A percentile compares a stretch with the other conserved stretches of the same genome.
These are phyloP conservation scores for Basipetospora chlamydospora DNA, from an alignment of 2,329 filamentous ascomycete genomes.

Conservation along the genomic window DNA sequence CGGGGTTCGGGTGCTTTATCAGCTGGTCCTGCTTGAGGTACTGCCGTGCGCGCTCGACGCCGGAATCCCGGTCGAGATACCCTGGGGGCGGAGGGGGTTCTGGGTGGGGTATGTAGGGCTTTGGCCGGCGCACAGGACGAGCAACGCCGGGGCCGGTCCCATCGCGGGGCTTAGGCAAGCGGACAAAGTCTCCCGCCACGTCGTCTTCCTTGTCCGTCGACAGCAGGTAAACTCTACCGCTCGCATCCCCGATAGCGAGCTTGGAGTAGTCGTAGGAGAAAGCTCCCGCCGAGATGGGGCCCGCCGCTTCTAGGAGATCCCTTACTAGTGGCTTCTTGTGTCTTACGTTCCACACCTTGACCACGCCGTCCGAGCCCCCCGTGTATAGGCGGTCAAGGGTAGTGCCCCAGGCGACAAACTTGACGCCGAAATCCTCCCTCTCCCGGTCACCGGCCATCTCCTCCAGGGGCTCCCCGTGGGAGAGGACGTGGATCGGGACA, in stretches of 20 bases:
- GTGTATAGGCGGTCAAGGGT: constrained; percentile 45
- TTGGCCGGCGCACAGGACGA: constrained; percentile 27
- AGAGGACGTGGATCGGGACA: constrained; percentile 37
- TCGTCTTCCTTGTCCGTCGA: constrained; percentile 31
- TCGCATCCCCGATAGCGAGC: constrained; percentile 45
- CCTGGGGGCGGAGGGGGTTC: constrained; percentile 24
- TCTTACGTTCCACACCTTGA: constrained; percentile 50
- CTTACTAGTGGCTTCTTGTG: constrained; percentile 29
- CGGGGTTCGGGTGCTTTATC: constrained; percentile 25
- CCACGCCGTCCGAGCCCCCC: constrained; percentile 45
- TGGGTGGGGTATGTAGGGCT: constrained; percentile 32
- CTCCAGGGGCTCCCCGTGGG: constrained; percentile 32
- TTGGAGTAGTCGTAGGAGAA: constrained; percentile 42
- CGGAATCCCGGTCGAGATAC: constrained; percentile 12
- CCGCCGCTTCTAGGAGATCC: constrained; percentile 37
- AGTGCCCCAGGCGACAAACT: constrained; percentile 47
- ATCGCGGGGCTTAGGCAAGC: constrained; percentile 17
- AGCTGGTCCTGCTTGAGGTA: constrained; percentile 28
- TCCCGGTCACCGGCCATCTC: constrained; percentile 30
- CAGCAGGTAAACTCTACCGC: constrained; percentile 42
- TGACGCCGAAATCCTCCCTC: constrained; percentile 45
- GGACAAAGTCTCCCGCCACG: constrained; percentile 18
- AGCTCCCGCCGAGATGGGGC: constrained; percentile 40
- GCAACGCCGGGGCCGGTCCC: constrained; percentile 8
- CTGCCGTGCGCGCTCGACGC: constrained; percentile 13